phyloP scores from a whole-genome alignment of 1,284 basidiomycete species.

The Taiwanofungus camphoratus region DNA sequence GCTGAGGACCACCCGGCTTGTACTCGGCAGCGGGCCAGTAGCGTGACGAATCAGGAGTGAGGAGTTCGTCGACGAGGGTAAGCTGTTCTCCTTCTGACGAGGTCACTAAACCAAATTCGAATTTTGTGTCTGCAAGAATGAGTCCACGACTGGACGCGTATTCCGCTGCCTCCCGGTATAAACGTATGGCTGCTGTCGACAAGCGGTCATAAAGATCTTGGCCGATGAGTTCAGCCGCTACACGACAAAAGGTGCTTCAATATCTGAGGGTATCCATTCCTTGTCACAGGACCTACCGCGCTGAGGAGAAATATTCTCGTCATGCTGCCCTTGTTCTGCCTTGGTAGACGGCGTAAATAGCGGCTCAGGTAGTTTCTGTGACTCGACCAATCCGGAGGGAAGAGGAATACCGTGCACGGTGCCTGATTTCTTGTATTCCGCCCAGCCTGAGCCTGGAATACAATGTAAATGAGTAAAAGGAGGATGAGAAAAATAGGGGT shows the following conservation, averaged over 20 bases:
- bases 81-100: slow-evolving; percentile 47
- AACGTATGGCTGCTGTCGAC: slow-evolving; percentile 51
- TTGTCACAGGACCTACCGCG: slow-evolving; percentile 62
- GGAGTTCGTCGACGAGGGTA: slow-evolving; percentile 91
- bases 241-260: slow-evolving; percentile 8
- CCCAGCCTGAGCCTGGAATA: slow-evolving; percentile 83
- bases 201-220: slow-evolving; percentile 61
- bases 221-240: slow-evolving; percentile 66
- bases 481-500: no score
- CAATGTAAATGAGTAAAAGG: neutral
- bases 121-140: slow-evolving; percentile 92
- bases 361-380: slow-evolving; percentile 75
- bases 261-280: no score
- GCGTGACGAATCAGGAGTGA: slow-evolving; percentile 95
- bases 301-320: slow-evolving; percentile 96
- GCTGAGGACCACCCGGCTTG: slow-evolving; percentile 70
- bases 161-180: slow-evolving; percentile 76
- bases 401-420: slow-evolving; percentile 88
- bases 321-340: slow-evolving; percentile 90
- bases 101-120: slow-evolving; percentile 66
- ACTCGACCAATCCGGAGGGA: slow-evolving; percentile 79
- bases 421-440: slow-evolving; percentile 84
- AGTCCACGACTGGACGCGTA: slow-evolving; percentile 81
- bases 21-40: slow-evolving; percentile 90
- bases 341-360: slow-evolving; percentile 98